Percentiles rank a stretch among this genome's conserved stretches.
Evolutionary conservation across 345 rosid species (phyloP).

Genomic region (Camelina laxa): DNA sequence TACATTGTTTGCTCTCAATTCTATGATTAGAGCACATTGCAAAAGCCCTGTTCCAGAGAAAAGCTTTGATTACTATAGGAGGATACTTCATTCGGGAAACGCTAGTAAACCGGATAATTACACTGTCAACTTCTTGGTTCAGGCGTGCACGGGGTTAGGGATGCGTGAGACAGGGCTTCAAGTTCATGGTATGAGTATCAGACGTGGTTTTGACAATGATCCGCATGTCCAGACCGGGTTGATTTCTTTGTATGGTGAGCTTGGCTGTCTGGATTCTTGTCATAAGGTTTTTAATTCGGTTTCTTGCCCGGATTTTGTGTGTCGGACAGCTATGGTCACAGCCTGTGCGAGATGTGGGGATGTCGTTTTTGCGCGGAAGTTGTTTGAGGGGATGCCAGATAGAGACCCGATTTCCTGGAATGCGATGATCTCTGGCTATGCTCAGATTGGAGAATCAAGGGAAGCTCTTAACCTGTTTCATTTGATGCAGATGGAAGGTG

Average conservation of each 20-base stretch:
- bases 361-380: constrained; percentile 47
- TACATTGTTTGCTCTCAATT: constrained; percentile 58
- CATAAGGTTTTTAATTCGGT: constrained; percentile 49
- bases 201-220: constrained; percentile 61
- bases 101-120: constrained; percentile 60
- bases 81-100: constrained; percentile 43
- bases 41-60: constrained; percentile 49
- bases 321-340: constrained; percentile 64
- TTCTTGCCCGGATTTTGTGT: constrained; percentile 58
- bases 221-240: constrained; percentile 66
- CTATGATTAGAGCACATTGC: constrained; percentile 69
- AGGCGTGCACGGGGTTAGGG: constrained; percentile 51
- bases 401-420: constrained; percentile 63
- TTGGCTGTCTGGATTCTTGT: constrained; percentile 54
- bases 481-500: constrained; percentile 64
- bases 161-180: constrained; percentile 43
- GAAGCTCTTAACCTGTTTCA: constrained; percentile 59
- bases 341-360: constrained; percentile 71
- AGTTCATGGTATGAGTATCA: constrained; percentile 51
- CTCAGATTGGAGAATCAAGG: constrained; percentile 54
- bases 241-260: constrained; percentile 58
- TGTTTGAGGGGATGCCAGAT: constrained; percentile 67
- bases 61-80: constrained; percentile 51
- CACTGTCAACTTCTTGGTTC: constrained; percentile 64
- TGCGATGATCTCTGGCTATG: constrained; percentile 65